Evolutionary conservation across 2,329 filamentous ascomycete genomes (phyloP), one percentile per base, ranked within the genome.

Genomic region (Pseudogymnoascus sp.): DNA sequence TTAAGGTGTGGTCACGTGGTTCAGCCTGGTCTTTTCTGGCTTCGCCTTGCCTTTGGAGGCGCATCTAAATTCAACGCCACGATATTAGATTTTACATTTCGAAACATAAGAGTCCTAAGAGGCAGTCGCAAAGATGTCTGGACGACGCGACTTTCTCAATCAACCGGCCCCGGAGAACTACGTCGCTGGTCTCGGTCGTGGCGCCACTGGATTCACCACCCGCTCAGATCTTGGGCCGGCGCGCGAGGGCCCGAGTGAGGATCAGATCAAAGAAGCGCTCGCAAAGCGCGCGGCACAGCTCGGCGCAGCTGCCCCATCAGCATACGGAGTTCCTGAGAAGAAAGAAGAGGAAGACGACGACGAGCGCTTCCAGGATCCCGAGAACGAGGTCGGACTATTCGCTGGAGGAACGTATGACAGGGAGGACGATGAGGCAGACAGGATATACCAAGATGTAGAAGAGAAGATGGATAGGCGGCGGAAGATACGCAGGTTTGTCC

Each of bases 231-330:
- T 99, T 64, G 95, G 96, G 64, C 95, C 96, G 60, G 93, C 93
- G 64, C 86, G 93, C 71, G 93, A 97, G 79, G 95, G 95, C 14
- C 95, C 95, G 59, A 96, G 90, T 66, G 93, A 97, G 71, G 95
- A 99, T 74, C 93, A 97, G 78, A 97, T 99, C 78, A 97, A 97
- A 76, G 95, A 96, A 76, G 93, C 91, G 66, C 89, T 99, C 70
- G 93, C 93, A 59, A 97, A 97, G 77, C 88, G 96, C 70, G 93
- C 95, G 6, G 90, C 91, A 64, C 86, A 90, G 72, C 84, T 97
- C 0, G 88, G 88, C 53, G 84, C 85, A 66, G 84, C 87, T n/a
- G 82, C 86, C 23, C 86, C 88, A 0, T 88, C 87, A 63, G 87
- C 88, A 21, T 91, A 90, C 65, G 93, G 93, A 5, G 84, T 77